These are phyloP conservation scores for Neoscytalidium dimidiatum DNA, from an alignment of 2,329 filamentous ascomycete species.

Conservation along the genomic window DNA sequence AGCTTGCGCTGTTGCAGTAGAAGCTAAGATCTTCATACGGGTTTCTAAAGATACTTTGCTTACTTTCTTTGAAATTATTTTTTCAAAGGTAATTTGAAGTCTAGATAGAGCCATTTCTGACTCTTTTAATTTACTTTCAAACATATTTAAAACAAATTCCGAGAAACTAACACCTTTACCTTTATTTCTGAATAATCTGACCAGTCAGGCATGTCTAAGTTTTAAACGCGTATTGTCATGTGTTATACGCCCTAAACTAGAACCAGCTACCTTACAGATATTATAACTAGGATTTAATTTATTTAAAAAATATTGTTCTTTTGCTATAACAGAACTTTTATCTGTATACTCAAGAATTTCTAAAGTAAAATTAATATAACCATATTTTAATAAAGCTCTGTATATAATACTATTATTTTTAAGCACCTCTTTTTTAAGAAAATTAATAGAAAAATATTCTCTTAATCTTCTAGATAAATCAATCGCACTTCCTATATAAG, in stretches of 20 bases:
- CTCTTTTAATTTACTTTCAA: neutral
- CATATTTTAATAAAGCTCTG: no score
- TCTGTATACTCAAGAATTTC: neutral
- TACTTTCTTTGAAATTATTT: neutral
- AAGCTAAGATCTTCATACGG: neutral
- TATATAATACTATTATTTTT: neutral
- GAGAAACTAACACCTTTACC: neutral
- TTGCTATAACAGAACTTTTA: neutral
- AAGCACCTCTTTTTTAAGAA: neutral
- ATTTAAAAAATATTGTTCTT: neutral
- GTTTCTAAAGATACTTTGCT: neutral
- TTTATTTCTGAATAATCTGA: neutral
- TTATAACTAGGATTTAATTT: neutral
- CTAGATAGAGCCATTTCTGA: neutral
- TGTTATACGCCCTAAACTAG: neutral
- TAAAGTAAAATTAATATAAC: neutral
- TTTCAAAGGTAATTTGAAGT: neutral
- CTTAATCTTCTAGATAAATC: neutral
- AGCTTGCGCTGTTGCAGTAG: neutral
- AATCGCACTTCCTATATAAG: no score
- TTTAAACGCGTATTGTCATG: neutral
- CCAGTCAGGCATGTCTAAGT: neutral
- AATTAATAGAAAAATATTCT: neutral
- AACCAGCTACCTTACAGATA: neutral
- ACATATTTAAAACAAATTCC: neutral